A percentile compares a stretch with the other conserved stretches of the same genome.
Conservation (phyloP, 805 yeast species). For the Yarrowia sp. region DNA sequence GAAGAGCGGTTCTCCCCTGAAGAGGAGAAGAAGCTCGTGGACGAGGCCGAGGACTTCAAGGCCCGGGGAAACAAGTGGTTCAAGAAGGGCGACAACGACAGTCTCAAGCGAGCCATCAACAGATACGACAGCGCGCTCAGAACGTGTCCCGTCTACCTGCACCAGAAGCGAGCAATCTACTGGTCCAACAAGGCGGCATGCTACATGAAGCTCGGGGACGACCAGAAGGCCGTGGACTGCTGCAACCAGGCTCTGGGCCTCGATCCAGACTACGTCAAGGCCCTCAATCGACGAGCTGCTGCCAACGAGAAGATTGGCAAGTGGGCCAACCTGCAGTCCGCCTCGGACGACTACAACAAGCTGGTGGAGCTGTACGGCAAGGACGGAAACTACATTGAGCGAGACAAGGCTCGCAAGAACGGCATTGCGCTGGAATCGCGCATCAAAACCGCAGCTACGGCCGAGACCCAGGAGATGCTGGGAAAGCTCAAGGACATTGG, state of each 20-base stretch:
- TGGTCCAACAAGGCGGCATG: conserved; percentile 36
- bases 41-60: conserved; percentile 44
- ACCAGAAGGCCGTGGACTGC: conserved; percentile 53
- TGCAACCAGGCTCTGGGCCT: conserved; percentile 59
- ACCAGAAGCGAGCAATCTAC: conserved; percentile 28
- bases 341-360: conserved; percentile 33
- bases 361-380: conserved; percentile 27
- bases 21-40: conserved; percentile 31
- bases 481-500: conserved; percentile 39
- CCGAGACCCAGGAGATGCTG: conserved; percentile 37
- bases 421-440: conserved; percentile 29
- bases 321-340: conserved; percentile 36
- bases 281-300: conserved; percentile 72
- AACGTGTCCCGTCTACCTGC: conserved; percentile 29
- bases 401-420: conserved; percentile 12
- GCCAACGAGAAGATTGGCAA: conserved; percentile 46
- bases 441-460: conserved; percentile 33
- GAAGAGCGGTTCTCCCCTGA: conserved; percentile 28
- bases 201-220: conserved; percentile 32
- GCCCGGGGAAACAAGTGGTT: conserved; percentile 37
- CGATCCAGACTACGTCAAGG: conserved; percentile 63
- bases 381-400: conserved; percentile 14
- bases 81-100: conserved; percentile 16
- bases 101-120: conserved; percentile 28
- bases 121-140: conserved; percentile 30